Percentiles rank a stretch among this genome's conserved stretches.
Evolutionary conservation across 768 basidiomycete species (phyloP).

Genomic region (Sporobolomyces pararoseus): DNA sequence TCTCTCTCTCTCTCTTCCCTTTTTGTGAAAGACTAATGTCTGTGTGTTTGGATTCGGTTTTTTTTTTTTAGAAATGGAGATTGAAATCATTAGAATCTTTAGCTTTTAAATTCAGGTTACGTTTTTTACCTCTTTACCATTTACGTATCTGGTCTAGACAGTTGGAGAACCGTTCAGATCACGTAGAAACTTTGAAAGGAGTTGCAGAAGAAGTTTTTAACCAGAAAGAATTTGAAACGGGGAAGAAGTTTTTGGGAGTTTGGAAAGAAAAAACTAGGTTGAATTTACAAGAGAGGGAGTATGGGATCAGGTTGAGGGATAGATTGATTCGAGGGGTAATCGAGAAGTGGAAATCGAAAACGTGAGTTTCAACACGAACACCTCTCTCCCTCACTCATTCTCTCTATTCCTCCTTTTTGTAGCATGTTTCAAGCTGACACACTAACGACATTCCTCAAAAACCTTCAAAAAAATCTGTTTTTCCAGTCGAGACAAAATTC

Average conservation of each 20-base stretch:
- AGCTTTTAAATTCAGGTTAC: not conserved
- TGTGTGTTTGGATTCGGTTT: too few relatives aligned
- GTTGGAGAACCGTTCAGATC: not conserved
- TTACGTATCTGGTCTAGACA: not conserved
- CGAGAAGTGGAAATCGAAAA: too few relatives aligned
- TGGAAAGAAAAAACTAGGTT: constrained; percentile 1
- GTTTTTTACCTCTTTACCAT: not conserved
- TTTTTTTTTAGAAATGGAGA: constrained; percentile 13
- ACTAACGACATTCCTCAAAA: too few relatives aligned
- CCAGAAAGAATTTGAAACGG: not conserved
- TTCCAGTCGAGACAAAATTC: not conserved
- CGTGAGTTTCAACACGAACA: too few relatives aligned
- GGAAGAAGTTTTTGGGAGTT: not conserved
- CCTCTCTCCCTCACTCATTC: too few relatives aligned
- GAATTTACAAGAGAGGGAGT: not conserved
- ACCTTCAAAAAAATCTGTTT: too few relatives aligned
- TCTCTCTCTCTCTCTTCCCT: too few relatives aligned
- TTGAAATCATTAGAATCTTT: not conserved
- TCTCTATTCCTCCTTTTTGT: too few relatives aligned
- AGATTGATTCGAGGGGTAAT: not conserved
- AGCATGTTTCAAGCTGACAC: too few relatives aligned
- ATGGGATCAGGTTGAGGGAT: not conserved
- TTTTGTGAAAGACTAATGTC: too few relatives aligned
- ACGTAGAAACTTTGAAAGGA: not conserved
- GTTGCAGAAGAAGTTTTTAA: not conserved